Conservation (phyloP, 1,139 yeast genomes). For the Debaryomyces udenii region DNA sequence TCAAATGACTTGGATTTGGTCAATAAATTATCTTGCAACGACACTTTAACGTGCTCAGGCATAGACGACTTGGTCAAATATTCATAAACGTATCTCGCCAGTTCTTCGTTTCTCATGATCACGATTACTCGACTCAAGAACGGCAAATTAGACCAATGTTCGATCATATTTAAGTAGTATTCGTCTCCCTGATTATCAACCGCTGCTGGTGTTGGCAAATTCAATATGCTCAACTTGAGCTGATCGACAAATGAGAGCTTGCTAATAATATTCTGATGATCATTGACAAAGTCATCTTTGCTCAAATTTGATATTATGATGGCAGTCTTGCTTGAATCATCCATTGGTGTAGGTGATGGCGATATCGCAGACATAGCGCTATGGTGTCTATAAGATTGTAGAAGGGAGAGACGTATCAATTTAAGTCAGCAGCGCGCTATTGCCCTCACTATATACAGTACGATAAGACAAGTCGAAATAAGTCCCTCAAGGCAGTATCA, state of each 20-base stretch:
- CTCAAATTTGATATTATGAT: conserved; percentile 41
- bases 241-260: conserved; percentile 35
- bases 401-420: background rate
- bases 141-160: conserved; percentile 50
- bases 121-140: conserved; percentile 46
- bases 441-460: conserved; percentile 3
- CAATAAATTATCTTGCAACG: conserved; percentile 47
- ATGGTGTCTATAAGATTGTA: too few species aligned
- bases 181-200: conserved; percentile 22
- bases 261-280: conserved; percentile 12
- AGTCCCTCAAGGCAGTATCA: background rate
- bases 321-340: conserved; percentile 28
- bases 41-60: conserved; percentile 27
- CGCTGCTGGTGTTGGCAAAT: conserved; percentile 20
- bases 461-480: background rate
- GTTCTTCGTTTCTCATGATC: conserved; percentile 35
- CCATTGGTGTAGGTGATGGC: conserved; percentile 5
- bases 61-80: conserved; percentile 21
- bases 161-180: conserved; percentile 32
- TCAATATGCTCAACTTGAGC: conserved; percentile 37
- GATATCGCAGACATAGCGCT: conserved; percentile 6
- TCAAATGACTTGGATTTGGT: conserved; percentile 44
- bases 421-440: too few species aligned
- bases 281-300: conserved; percentile 34
- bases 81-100: conserved; percentile 31